Base-by-base conservation (phyloP, 2,329 filamentous ascomycete species). In the Microsporum ferrugineum region DNA sequence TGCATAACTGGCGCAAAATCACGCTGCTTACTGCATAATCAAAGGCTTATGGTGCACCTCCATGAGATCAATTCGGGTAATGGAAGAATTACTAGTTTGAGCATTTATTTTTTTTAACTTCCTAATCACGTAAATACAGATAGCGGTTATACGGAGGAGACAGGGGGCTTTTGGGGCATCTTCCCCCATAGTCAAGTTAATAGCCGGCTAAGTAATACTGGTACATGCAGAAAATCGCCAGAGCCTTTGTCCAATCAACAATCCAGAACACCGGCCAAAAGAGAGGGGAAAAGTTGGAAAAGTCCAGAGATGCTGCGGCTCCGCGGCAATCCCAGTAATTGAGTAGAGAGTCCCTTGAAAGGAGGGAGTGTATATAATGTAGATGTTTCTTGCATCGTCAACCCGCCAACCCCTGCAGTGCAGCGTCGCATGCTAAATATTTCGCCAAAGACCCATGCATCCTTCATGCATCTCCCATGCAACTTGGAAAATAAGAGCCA, bases 281-380 rank as follows among this genome's bases (percentile, higher is more conserved):
- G n/a, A 51, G 23, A 23, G 23, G 23, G 8, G 8, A 23, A 23
- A 43, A n/a, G 7, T 10, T 31, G 8, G 8, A 33, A 55, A 29
- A 4, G 31, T 55, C 29, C 17, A 23, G 51, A 38, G 14, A 12
- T 36, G 33, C 27, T 23, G 49, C 33, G 31, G 51, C 51, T 36
- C 51, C 31, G 31, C 31, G 31, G 6, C 31, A 23, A 36, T 55
- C 33, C 31, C 31, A 23, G 51, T 55, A 33, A 38, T 34, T 55
- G 51, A 55, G 51, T 17, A 55, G 51, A 55, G 51, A 55, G 45
- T 55, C 51, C 31, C 51, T 55, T 36, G 29, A 5, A 55, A 27
- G n/a, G 17, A 34, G 51, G 51, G n/a, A 34, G 10, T 34, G 51
- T 34, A 34, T 5, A 17, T 47, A 47, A 51, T 31, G 45, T 31